Base-by-base conservation (phyloP, 2,329 filamentous ascomycete species). In the Ceratocystiopsis minuta region DNA sequence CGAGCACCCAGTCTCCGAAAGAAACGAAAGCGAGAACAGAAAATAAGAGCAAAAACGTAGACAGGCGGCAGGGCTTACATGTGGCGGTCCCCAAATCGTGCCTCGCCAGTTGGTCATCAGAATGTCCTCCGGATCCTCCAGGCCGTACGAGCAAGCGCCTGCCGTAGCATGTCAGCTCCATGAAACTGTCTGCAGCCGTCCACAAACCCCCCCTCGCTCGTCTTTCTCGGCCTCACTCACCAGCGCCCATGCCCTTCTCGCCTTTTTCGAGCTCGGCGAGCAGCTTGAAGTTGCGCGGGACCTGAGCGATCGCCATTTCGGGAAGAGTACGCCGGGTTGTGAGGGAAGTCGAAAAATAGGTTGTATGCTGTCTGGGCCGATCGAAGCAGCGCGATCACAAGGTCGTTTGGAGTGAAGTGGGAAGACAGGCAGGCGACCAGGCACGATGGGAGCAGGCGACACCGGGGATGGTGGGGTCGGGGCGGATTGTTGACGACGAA, bases 101-200 rank as follows among this genome's bases (percentile, higher is more conserved):
- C 88, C 90, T 56, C 93, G 94, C 90, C 90, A 98, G 68, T 95
- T 86, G 49, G 82, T 88, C 87, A 98, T 94, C 61, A 90, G 75
- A 49, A 95, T 73, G 56, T 98, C 90, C 57, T 95, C 87, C 38
- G 83, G 79, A 59, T 96, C 86, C 50, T 88, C 85, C 43, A 98
- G 74, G 53, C 90, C 90, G 54, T 96, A 96, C 37, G 90, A 96
- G 66, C 88, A 96, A 47, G 87, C 87, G 66, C 96, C 90, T 90
- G 52, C 43, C 37, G 37, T 13, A 13, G 12, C 4, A 6, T n/a
- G 34, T 43, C 10, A 45, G 39, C 9, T 4, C 12, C 45, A 43
- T 51, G 24, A 2, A 28, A 28, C 7, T 10, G 6, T 10, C 11
- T 10, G 9, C 24, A 9, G 24, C 24, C 24, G 24, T 10, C 24